Conservation (phyloP, 768 basidiomycete genomes). For the Psilocybe cyanescens region DNA sequence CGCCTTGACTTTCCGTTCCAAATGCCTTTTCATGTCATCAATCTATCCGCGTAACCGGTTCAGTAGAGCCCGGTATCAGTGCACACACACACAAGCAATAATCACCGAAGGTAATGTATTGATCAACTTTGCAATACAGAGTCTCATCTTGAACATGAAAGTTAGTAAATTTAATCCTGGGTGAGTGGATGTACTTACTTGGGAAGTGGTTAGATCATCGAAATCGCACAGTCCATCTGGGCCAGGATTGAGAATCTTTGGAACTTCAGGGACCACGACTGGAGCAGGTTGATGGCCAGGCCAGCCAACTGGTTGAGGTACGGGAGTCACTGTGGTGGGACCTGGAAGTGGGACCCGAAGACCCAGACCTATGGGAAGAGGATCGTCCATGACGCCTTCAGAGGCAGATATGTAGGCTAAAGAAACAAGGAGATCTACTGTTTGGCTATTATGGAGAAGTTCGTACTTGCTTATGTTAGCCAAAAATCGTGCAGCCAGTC, state of each 20-base stretch:
- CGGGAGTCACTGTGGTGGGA: constrained; percentile 6
- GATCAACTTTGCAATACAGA: constrained; percentile 44
- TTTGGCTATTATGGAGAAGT: constrained; percentile 62
- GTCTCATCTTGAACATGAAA: constrained; percentile 44
- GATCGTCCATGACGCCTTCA: constrained; percentile 57
- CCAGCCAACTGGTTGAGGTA: not conserved
- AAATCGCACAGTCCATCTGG: constrained; percentile 53
- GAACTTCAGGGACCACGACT: not conserved
- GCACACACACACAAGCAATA: constrained; percentile 1
- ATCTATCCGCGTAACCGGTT: constrained; percentile 35
- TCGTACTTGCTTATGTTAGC: constrained; percentile 53
- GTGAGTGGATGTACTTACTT: constrained; percentile 33
- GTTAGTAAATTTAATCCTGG: not conserved
- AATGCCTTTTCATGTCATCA: constrained; percentile 60
- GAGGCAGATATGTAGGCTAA: constrained; percentile 60
- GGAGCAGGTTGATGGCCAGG: not conserved
- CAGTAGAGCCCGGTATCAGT: not conserved
- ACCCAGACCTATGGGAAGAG: constrained; percentile 62
- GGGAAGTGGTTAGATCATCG: constrained; percentile 41
- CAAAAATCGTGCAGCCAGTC: not conserved
- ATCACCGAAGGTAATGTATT: constrained; percentile 52
- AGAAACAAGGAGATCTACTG: constrained; percentile 72
- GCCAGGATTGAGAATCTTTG: constrained; percentile 18
- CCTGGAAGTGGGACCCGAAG: constrained; percentile 52
- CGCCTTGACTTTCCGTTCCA: constrained; percentile 50